Base-by-base conservation (phyloP, 352 stramenopile genomes). In the Pythium dissotocum region DNA sequence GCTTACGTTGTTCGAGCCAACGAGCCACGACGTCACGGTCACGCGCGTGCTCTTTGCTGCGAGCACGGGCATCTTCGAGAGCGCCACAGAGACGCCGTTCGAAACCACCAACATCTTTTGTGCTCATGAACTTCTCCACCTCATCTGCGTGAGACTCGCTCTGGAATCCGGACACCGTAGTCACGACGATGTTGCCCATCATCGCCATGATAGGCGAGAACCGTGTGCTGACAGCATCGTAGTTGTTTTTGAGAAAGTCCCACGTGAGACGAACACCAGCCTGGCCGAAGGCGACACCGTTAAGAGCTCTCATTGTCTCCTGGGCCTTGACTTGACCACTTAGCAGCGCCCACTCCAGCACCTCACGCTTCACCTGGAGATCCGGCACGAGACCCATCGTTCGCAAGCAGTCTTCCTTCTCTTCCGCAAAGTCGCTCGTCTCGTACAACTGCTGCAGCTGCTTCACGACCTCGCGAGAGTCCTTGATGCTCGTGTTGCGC, bases 301-400 rank as follows among this genome's bases (percentile, higher is more conserved):
- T 71, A 55, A 96, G 84, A 5, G 83, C 67, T 4, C 63, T 67
- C 18, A 77, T 71, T 51, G 89, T 82, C 38, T 96, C 86, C 67
- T 96, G 87, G 21, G 76, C 73, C 0, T 85, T 82, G 10, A 94
- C 82, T 42, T 48, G 48, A 26, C 64, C 64, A 35, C 80, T 79
- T 13, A 78, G 72, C 3, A 97, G 61, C 2, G 82, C 77, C 81
- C 85, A 97, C 53, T 93, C 78, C n/a, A 97, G 76, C 13, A 90
- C 79, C 54, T 87, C 76, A 36, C 71, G 72, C 67, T 94, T 87
- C 6, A 77, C 40, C 13, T 63, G 44, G 24, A 72, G 58, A 49
- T 78, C 63, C 24, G 78, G 73, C 13, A 90, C 75, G 32, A 63
- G 76, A 8, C 85, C 85, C 52, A 95, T 79, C 3, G 79, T 79